phyloP scores from a whole-genome alignment of 78 protist species.

The Speleostelium caveatum region DNA sequence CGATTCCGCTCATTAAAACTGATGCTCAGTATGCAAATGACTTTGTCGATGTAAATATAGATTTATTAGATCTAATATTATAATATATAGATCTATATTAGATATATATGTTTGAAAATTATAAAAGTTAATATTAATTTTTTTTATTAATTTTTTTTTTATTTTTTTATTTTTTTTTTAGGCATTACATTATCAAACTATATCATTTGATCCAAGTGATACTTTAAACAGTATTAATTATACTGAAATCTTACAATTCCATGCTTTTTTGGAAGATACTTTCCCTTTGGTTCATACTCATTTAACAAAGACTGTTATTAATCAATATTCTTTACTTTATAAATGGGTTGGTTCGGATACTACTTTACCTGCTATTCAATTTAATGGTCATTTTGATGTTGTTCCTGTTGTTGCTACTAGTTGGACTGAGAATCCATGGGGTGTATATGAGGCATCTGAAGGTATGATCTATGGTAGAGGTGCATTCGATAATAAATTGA shows the following conservation, averaged over 20 bases:
- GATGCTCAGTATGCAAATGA: background rate
- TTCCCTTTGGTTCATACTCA: constrained; percentile 28
- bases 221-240: background rate
- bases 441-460: constrained; percentile 6
- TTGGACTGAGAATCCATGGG: constrained; percentile 24
- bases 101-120: background rate
- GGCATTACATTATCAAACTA: constrained; percentile 38
- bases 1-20: background rate
- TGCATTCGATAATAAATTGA: constrained; percentile 43
- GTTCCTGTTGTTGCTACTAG: constrained; percentile 17
- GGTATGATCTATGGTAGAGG: constrained; percentile 56
- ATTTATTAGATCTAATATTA: too few species aligned
- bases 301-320: background rate
- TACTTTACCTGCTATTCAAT: constrained; percentile 5
- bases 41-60: constrained; percentile 5
- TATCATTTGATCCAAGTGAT: constrained; percentile 29
- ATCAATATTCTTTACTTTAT: constrained; percentile 17
- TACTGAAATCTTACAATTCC: constrained; percentile 4
- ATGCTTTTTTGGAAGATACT: background rate
- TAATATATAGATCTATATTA: too few species aligned
- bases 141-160: background rate
- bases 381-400: constrained; percentile 59
- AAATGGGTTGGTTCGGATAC: constrained; percentile 37
- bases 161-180: too few species aligned
- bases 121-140: background rate